A percentile compares a stretch with the other conserved stretches of the same genome.
These are phyloP conservation scores for Allomyces javanicus DNA, from an alignment of 192 early-diverging fungal species.

Conservation along the genomic window DNA sequence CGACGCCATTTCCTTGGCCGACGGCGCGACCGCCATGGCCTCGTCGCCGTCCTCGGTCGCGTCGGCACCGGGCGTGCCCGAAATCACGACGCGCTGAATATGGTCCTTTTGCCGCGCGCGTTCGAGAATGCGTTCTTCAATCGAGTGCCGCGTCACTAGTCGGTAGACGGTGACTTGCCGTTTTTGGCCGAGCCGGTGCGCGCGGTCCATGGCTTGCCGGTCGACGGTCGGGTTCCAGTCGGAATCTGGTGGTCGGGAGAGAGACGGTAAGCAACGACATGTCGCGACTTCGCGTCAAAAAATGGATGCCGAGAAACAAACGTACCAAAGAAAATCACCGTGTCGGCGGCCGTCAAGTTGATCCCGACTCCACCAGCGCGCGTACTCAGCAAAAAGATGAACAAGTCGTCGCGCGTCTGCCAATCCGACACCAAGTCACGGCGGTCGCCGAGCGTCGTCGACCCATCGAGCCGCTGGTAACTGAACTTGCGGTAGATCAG, in stretches of 20 bases:
- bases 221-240: constrained; percentile 75
- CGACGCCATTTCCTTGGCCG: constrained; percentile 64
- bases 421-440: constrained; percentile 82
- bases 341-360: constrained; percentile 77
- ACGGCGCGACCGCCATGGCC: background rate
- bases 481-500: constrained; percentile 64
- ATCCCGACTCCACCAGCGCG: constrained; percentile 75
- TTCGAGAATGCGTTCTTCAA: constrained; percentile 61
- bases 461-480: constrained; percentile 75
- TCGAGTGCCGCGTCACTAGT: constrained; percentile 56
- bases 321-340: constrained; percentile 66
- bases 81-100: constrained; percentile 83
- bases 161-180: constrained; percentile 70
- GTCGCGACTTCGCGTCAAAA: too few relatives aligned
- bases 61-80: constrained; percentile 46
- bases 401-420: constrained; percentile 70
- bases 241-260: background rate
- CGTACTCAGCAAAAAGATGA: constrained; percentile 66
- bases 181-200: constrained; percentile 67
- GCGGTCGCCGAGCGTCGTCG: constrained; percentile 66
- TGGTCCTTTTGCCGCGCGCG: constrained; percentile 78
- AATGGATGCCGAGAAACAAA: too few relatives aligned
- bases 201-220: constrained; percentile 58
- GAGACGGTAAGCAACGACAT: too few relatives aligned
- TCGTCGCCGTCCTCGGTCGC: background rate